Evolutionary conservation across 345 rosid species (phyloP).

Genomic region (Citrus australasica): DNA sequence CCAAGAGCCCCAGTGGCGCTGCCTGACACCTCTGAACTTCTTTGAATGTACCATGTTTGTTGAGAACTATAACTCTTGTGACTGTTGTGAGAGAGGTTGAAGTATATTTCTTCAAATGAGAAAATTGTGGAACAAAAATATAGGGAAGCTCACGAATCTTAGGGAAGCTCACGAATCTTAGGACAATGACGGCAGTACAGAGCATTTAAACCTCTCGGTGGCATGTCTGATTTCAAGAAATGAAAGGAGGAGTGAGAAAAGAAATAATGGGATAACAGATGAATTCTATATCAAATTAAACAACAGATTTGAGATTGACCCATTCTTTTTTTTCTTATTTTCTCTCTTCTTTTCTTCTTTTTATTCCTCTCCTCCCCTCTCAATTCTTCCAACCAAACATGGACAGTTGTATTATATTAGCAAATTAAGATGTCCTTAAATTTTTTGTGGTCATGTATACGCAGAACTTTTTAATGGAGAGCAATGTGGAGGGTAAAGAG

Average conservation of each 20-base stretch:
- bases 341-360: no score
- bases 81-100: not conserved
- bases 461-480: not conserved
- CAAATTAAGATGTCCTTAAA: not conserved
- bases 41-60: constrained; percentile 49
- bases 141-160: not conserved
- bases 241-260: no score
- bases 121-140: constrained; percentile 13
- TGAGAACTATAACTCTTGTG: not conserved
- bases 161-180: not conserved
- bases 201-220: not conserved
- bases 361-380: no score
- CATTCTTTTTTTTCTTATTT: no score
- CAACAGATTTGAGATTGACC: no score
- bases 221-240: no score
- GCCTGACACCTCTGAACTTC: constrained; percentile 94
- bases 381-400: no score
- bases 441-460: not conserved
- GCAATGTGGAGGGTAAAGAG: not conserved
- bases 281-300: no score
- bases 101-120: not conserved
- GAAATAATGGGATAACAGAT: no score
- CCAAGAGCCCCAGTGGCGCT: constrained; percentile 94
- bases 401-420: not conserved
- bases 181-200: not conserved